phyloP scores from a whole-genome alignment of 1,139 yeast species.

The Diutina pseudorugosa region DNA sequence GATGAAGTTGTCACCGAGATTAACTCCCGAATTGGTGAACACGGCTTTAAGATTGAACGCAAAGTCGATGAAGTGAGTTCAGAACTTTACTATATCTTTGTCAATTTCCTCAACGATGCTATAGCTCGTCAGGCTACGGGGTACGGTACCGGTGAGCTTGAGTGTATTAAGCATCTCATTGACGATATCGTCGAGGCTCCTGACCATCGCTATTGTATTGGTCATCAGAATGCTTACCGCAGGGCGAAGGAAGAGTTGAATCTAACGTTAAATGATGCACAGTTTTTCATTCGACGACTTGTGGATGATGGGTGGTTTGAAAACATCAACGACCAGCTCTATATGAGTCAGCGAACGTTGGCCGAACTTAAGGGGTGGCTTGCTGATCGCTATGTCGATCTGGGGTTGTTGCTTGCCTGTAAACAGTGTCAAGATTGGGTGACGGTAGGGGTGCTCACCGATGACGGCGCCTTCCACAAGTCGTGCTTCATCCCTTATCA shows the following conservation, averaged over 20 bases:
- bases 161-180: slow-evolving; percentile 33
- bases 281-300: slow-evolving; percentile 23
- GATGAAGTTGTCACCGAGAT: slow-evolving; percentile 18
- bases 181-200: slow-evolving; percentile 29
- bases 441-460: slow-evolving; percentile 30
- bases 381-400: slow-evolving; percentile 29
- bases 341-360: slow-evolving; percentile 26
- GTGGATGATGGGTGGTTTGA: slow-evolving; percentile 45
- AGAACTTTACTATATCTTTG: slow-evolving; percentile 23
- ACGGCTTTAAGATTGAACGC: slow-evolving; percentile 35
- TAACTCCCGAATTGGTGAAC: slow-evolving; percentile 23
- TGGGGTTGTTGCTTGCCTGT: slow-evolving; percentile 36
- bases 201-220: slow-evolving; percentile 16
- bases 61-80: slow-evolving; percentile 24
- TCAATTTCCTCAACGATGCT: slow-evolving; percentile 30
- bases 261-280: slow-evolving; percentile 20
- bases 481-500: slow-evolving; percentile 32
- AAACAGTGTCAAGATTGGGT: slow-evolving; percentile 44
- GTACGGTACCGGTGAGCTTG: slow-evolving; percentile 36
- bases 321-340: slow-evolving; percentile 17
- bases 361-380: slow-evolving; percentile 37
- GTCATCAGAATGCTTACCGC: slow-evolving; percentile 19
- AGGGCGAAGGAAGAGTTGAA: slow-evolving; percentile 13
- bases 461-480: slow-evolving; percentile 33
- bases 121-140: slow-evolving; percentile 28